Conservation (phyloP, 495 filamentous ascomycete genomes). For the Mycothermus thermophilus region DNA sequence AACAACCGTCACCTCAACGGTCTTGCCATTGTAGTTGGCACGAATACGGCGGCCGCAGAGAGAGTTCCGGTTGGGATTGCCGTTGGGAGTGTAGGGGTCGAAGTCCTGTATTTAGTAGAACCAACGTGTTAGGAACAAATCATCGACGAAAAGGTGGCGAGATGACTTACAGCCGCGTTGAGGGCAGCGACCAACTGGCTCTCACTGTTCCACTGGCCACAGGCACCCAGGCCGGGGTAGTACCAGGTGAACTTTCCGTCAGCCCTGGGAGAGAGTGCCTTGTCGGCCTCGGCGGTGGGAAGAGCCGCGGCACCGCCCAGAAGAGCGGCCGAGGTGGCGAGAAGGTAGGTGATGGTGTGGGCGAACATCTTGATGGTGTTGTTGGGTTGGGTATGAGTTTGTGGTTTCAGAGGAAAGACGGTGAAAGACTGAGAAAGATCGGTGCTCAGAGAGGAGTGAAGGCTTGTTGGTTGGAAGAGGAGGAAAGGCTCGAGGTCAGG, state of each 20-base stretch:
- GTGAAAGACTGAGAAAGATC: too few relatives aligned
- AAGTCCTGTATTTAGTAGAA: too few relatives aligned
- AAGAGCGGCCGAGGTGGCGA: neutral
- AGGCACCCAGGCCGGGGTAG: constrained; percentile 40
- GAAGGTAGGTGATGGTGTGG: neutral
- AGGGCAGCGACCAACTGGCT: constrained; percentile 33
- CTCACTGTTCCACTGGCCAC: constrained; percentile 13
- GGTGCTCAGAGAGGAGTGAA: too few relatives aligned
- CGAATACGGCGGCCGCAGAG: constrained; percentile 18
- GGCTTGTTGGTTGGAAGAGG: neutral
- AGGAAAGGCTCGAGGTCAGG: neutral
- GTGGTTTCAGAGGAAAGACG: neutral
- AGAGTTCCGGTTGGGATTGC: constrained; percentile 21
- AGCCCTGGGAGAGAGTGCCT: too few relatives aligned
- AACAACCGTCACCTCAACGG: constrained; percentile 18
- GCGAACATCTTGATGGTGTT: neutral
- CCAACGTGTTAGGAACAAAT: too few relatives aligned
- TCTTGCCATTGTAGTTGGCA: constrained; percentile 15
- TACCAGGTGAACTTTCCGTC: constrained; percentile 34
- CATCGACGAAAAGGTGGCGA: too few relatives aligned
- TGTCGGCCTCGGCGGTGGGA: too few relatives aligned
- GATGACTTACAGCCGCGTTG: too few relatives aligned
- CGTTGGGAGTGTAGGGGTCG: constrained; percentile 14
- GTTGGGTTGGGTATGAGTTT: neutral
- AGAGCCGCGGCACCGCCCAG: neutral